These are phyloP conservation scores for Castanea sativa DNA, from an alignment of 306 rosid species.

Conservation along the genomic window DNA sequence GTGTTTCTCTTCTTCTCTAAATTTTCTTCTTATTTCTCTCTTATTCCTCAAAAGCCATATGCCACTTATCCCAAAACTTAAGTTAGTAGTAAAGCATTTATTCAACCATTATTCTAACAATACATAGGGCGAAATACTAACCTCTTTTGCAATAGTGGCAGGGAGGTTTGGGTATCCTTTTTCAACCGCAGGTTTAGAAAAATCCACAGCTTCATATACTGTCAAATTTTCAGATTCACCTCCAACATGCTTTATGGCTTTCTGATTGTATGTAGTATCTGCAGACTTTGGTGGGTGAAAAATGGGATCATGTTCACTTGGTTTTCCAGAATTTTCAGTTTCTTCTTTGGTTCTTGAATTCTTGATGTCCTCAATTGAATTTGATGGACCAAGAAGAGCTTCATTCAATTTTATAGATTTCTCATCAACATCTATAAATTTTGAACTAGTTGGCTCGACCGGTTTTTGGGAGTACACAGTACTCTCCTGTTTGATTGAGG, in stretches of 20 bases:
- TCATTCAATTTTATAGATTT: constrained; percentile 13
- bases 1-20: too few relatives aligned
- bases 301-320: background rate
- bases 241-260: background rate
- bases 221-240: background rate
- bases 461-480: background rate
- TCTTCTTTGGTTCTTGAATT: background rate
- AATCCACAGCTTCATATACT: too few relatives aligned
- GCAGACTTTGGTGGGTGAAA: background rate
- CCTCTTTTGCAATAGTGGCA: background rate
- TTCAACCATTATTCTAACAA: too few relatives aligned
- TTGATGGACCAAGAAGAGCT: constrained; percentile 8
- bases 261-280: background rate
- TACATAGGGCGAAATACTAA: background rate
- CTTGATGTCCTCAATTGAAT: background rate
- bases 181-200: too few relatives aligned
- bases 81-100: too few relatives aligned
- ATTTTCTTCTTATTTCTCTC: too few relatives aligned
- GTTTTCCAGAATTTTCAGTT: background rate
- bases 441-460: background rate
- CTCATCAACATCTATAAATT: constrained; percentile 6
- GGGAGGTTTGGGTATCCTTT: too few relatives aligned
- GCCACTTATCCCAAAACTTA: too few relatives aligned
- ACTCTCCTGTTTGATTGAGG: constrained; percentile 9
- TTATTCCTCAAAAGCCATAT: too few relatives aligned